Conservation (phyloP, 2,329 filamentous ascomycete genomes). For the Fusarium sp. region DNA sequence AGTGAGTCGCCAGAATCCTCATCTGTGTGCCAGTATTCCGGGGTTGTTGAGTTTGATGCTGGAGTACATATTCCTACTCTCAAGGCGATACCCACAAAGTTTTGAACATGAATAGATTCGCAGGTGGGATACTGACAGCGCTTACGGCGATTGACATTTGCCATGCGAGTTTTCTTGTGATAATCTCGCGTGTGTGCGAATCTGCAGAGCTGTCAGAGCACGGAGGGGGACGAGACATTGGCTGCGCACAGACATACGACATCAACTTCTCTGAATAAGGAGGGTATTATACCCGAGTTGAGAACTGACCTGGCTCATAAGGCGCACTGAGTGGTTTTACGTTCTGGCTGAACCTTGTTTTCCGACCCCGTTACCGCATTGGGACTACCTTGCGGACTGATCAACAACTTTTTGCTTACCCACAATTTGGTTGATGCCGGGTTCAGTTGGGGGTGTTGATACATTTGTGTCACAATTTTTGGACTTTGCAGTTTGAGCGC, state of each 20-base stretch:
- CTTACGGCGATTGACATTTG: constrained; percentile 5
- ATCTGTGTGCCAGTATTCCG: not conserved
- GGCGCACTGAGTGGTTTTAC: constrained; percentile 23
- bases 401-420: constrained; percentile 27
- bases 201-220: constrained; percentile 27
- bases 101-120: constrained; percentile 5
- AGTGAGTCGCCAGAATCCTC: not conserved
- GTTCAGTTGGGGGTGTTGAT: constrained; percentile 28
- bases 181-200: constrained; percentile 28
- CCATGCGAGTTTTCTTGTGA: constrained; percentile 7
- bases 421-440: constrained; percentile 30
- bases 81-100: constrained; percentile 7
- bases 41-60: not conserved
- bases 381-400: constrained; percentile 28
- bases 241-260: constrained; percentile 32
- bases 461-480: constrained; percentile 27
- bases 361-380: constrained; percentile 30
- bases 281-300: constrained; percentile 25
- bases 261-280: constrained; percentile 21
- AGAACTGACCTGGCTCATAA: constrained; percentile 23
- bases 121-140: not conserved
- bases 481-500: constrained; percentile 8
- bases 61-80: not conserved
- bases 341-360: constrained; percentile 41
- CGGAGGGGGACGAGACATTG: constrained; percentile 3